These are phyloP conservation scores for Madurella fahalii DNA, from an alignment of 2,329 filamentous ascomycete genomes.

Conservation along the genomic window DNA sequence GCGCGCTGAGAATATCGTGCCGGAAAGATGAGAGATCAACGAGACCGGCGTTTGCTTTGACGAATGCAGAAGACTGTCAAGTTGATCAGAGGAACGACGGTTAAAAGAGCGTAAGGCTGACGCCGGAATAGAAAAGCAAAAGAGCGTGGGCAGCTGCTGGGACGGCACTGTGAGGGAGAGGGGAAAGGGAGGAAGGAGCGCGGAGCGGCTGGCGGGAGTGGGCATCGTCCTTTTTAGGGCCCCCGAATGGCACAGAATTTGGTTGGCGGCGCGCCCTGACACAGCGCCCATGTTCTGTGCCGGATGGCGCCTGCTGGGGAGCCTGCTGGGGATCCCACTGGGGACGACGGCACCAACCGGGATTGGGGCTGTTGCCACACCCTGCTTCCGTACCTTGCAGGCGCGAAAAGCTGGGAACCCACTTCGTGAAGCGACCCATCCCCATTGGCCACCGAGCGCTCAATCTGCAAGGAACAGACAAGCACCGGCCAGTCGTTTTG, in stretches of 20 bases:
- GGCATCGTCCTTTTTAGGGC: slow-evolving; percentile 22
- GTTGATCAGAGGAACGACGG: slow-evolving; percentile 8
- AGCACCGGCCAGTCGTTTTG: slow-evolving; percentile 9
- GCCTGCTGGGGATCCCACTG: too few species aligned
- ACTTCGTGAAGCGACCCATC: neutral
- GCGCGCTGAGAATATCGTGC: neutral
- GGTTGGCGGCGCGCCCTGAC: slow-evolving; percentile 8
- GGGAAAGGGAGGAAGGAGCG: slow-evolving; percentile 17
- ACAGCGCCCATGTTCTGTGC: neutral
- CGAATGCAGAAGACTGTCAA: slow-evolving; percentile 6
- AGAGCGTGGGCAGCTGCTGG: slow-evolving; percentile 25
- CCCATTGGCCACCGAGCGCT: slow-evolving; percentile 1
- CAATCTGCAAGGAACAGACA: slow-evolving; percentile 14
- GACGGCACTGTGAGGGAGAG: slow-evolving; percentile 19
- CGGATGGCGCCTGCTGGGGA: too few species aligned
- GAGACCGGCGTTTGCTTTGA: slow-evolving; percentile 15
- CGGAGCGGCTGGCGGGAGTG: slow-evolving; percentile 10
- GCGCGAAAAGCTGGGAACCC: neutral
- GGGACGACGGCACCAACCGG: neutral
- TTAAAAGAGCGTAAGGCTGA: slow-evolving; percentile 27
- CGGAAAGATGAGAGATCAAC: slow-evolving; percentile 5
- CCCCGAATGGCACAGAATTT: neutral
- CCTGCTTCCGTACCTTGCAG: slow-evolving; percentile 18
- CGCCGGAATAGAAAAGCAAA: slow-evolving; percentile 23
- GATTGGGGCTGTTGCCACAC: neutral